Conservation (phyloP, 345 rosid genomes). For the Lepidium didymum region DNA sequence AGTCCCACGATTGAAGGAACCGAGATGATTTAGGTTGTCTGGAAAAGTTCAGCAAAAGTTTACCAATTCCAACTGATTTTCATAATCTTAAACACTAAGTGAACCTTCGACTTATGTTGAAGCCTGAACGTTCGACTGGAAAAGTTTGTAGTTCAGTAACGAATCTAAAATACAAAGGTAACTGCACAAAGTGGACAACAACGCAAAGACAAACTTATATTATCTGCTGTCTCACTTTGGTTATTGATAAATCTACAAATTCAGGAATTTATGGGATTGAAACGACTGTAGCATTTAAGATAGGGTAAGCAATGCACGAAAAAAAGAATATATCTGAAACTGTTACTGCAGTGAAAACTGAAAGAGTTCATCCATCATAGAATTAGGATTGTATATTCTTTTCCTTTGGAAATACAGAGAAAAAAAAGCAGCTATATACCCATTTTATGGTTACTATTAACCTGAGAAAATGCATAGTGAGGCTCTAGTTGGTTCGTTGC, state of each 20-base stretch:
- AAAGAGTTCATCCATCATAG: background rate
- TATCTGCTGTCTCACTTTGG: background rate
- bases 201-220: slow-evolving; percentile 9
- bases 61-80: background rate
- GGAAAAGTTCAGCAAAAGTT: background rate
- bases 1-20: background rate
- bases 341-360: slow-evolving; percentile 1
- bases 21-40: background rate
- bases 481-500: slow-evolving; percentile 43
- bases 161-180: slow-evolving; percentile 52
- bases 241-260: background rate
- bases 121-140: no score
- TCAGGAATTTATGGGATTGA: background rate
- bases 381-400: background rate
- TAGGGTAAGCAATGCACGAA: background rate
- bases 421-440: slow-evolving; percentile 12
- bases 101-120: no score
- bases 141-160: background rate
- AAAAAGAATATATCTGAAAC: background rate
- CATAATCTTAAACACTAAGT: background rate
- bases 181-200: slow-evolving; percentile 3
- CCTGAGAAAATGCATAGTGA: slow-evolving; percentile 13
- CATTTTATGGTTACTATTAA: slow-evolving; percentile 8
- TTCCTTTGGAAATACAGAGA: background rate
- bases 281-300: background rate